These are phyloP conservation scores for Colletotrichum godetiae DNA, from an alignment of 2,329 filamentous ascomycete genomes.

Conservation along the genomic window DNA sequence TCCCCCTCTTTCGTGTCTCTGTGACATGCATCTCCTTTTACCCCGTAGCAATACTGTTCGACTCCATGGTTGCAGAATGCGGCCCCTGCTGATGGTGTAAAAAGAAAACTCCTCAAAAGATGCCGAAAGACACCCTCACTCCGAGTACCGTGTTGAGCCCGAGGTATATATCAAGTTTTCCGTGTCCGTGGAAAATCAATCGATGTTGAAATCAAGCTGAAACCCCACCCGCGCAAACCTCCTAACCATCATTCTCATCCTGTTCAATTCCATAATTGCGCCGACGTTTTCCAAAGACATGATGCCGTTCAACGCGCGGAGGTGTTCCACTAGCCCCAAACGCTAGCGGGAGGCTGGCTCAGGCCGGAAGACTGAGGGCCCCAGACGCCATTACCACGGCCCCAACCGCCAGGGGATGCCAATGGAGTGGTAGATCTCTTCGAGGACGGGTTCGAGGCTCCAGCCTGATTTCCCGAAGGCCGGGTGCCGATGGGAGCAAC, in stretches of 20 bases:
- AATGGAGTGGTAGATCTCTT: constrained; percentile 92
- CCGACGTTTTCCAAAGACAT: constrained; percentile 1
- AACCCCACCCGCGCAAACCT: constrained; percentile 23
- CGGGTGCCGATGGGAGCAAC: constrained; percentile 96
- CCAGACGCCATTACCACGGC: constrained; percentile 85
- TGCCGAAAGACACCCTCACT: constrained; percentile 36
- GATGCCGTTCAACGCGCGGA: background rate
- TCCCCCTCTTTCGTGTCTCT: constrained; percentile 22
- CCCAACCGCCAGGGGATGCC: constrained; percentile 89
- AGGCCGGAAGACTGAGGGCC: constrained; percentile 79
- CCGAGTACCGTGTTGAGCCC: constrained; percentile 33
- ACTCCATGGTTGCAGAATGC: constrained; percentile 36
- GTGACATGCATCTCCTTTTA: constrained; percentile 33
- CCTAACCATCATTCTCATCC: constrained; percentile 4
- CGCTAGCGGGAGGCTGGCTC: constrained; percentile 84
- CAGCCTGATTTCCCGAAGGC: constrained; percentile 70
- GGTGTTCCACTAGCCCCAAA: constrained; percentile 78
- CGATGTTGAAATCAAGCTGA: constrained; percentile 33
- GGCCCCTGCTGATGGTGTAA: constrained; percentile 29
- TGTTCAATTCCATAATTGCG: constrained; percentile 9
- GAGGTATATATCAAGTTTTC: constrained; percentile 37
- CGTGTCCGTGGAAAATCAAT: constrained; percentile 33
- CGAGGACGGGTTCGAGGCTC: constrained; percentile 58
- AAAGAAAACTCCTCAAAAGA: constrained; percentile 36
- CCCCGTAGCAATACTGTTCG: constrained; percentile 32